These are phyloP conservation scores for Pichia inconspicua DNA, from an alignment of 1,139 yeast genomes.

Conservation along the genomic window DNA sequence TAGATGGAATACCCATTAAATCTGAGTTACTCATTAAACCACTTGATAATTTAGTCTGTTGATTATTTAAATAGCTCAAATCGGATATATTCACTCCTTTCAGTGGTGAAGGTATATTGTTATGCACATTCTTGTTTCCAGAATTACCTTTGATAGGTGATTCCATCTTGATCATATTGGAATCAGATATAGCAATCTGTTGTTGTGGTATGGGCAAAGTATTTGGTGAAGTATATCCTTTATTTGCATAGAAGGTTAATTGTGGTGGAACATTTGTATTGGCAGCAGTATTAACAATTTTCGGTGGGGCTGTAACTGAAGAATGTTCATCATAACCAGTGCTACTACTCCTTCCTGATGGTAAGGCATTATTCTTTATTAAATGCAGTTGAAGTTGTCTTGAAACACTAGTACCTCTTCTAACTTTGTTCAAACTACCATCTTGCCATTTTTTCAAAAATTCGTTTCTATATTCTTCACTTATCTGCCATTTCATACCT, in stretches of 20 bases:
- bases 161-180: neutral
- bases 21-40: slow-evolving; percentile 13
- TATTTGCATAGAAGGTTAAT: neutral
- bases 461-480: slow-evolving; percentile 76
- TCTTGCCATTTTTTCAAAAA: slow-evolving; percentile 70
- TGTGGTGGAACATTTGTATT: neutral
- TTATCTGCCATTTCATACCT: slow-evolving; percentile 98
- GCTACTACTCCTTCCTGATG: slow-evolving; percentile 31
- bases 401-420: slow-evolving; percentile 74
- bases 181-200: neutral
- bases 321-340: neutral
- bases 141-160: neutral
- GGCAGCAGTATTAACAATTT: neutral
- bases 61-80: slow-evolving; percentile 9
- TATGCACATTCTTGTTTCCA: slow-evolving; percentile 7
- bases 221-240: slow-evolving; percentile 2
- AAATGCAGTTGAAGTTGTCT: slow-evolving; percentile 70
- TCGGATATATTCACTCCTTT: slow-evolving; percentile 23
- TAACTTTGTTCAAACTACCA: slow-evolving; percentile 64
- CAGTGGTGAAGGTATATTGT: slow-evolving; percentile 26
- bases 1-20: slow-evolving; percentile 3
- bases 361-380: slow-evolving; percentile 61
- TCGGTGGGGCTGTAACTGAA: neutral
- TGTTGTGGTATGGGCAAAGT: neutral
- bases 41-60: slow-evolving; percentile 9